Evolutionary conservation across 108 stramenopile genomes (phyloP).

Genomic region (Asterionellopsis glacialis): DNA sequence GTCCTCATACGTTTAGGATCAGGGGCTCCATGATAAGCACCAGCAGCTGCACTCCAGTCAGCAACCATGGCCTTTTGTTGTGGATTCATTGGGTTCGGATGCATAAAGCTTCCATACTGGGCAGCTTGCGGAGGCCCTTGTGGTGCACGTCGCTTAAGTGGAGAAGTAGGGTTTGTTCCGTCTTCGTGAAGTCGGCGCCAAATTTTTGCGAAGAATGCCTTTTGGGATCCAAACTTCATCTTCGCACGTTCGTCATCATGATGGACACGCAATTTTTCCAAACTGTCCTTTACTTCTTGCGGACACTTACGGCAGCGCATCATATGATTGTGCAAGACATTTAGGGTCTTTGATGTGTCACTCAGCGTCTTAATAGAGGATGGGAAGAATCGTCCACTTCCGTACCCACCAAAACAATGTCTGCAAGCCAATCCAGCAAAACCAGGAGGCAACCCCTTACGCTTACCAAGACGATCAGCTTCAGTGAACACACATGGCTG

Average conservation of each 20-base stretch:
- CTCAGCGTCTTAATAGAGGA: constrained; percentile 78
- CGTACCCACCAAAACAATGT: constrained; percentile 76
- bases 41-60: too few species aligned
- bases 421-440: constrained; percentile 80
- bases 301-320: constrained; percentile 75
- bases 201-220: constrained; percentile 79
- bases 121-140: not conserved
- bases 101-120: not conserved
- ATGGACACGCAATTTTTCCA: constrained; percentile 37
- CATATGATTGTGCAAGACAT: constrained; percentile 77
- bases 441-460: constrained; percentile 64
- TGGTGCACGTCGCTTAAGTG: not conserved
- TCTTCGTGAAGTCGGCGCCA: constrained; percentile 73
- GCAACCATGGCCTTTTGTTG: too few species aligned
- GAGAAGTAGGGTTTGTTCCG: not conserved
- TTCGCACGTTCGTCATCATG: constrained; percentile 75
- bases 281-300: constrained; percentile 39
- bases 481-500: constrained; percentile 77
- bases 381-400: constrained; percentile 82
- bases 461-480: constrained; percentile 76
- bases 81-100: not conserved
- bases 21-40: too few species aligned
- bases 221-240: constrained; percentile 83
- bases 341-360: constrained; percentile 75
- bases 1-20: too few species aligned